Percentiles rank a stretch among this genome's conserved stretches.
phyloP scores from a whole-genome alignment of 2,329 filamentous ascomycete genomes.

The Nigrospora oryzae region DNA sequence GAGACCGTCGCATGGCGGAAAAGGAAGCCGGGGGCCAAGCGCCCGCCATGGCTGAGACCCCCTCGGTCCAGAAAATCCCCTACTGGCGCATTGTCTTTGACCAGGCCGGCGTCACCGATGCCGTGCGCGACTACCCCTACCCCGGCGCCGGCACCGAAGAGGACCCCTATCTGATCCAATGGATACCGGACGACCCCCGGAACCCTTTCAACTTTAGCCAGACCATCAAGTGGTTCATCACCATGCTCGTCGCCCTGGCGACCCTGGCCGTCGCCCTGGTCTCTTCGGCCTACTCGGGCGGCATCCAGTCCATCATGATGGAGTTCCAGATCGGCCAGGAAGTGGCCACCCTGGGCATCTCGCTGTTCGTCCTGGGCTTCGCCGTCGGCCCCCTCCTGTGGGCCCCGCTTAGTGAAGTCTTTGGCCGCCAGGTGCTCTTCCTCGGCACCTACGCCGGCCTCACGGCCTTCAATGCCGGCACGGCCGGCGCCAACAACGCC shows the following conservation, averaged over 20 bases:
- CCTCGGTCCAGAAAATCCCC: conserved; percentile 1
- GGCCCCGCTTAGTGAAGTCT: conserved; percentile 51
- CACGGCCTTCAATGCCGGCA: conserved; percentile 45
- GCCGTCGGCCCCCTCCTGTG: conserved; percentile 41
- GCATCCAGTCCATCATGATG: conserved; percentile 38
- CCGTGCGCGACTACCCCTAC: conserved; percentile 45
- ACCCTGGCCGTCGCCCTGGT: conserved; percentile 60
- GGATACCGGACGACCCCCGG: conserved; percentile 55
- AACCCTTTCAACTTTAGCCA: conserved; percentile 55
- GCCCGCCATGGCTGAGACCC: no score
- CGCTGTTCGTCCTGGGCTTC: conserved; percentile 46
- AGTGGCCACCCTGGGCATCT: conserved; percentile 37
- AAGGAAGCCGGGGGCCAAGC: no score
- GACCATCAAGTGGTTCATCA: conserved; percentile 55
- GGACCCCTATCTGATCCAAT: conserved; percentile 59
- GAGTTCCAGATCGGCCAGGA: conserved; percentile 42
- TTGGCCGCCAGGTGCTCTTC: conserved; percentile 44
- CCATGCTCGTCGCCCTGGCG: conserved; percentile 50
- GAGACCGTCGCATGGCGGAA: no score
- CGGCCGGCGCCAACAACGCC: conserved; percentile 41
- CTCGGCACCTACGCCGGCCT: conserved; percentile 40
- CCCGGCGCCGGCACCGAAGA: conserved; percentile 53
- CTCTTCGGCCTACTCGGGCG: conserved; percentile 56
- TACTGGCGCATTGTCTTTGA: conserved; percentile 30
- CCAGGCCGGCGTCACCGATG: conserved; percentile 45